Conservation (phyloP, 192 early-diverging fungal species). For the Coemansia brasiliensis region DNA sequence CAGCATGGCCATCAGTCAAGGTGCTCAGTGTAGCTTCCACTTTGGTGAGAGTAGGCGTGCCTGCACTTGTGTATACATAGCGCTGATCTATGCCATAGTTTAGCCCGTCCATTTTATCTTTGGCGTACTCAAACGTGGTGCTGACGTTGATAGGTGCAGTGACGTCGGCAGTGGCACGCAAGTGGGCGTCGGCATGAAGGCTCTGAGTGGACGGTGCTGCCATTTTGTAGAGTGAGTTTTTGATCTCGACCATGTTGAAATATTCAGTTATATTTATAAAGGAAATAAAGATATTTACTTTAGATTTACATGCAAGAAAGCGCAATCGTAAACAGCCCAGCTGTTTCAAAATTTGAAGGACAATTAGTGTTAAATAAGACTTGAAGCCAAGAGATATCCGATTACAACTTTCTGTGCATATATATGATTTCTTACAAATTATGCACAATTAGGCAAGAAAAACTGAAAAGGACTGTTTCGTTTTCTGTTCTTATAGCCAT, state of each 20-base stretch:
- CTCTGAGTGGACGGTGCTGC: conserved; percentile 42
- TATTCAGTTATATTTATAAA: too few relatives aligned
- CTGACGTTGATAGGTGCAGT: conserved; percentile 58
- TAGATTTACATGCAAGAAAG: too few relatives aligned
- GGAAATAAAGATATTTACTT: too few relatives aligned
- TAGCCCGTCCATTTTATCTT: conserved; percentile 19
- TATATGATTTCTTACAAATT: too few relatives aligned
- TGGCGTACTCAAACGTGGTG: conserved; percentile 54
- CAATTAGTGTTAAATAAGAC: too few relatives aligned
- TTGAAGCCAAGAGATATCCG: too few relatives aligned
- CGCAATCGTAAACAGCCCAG: too few relatives aligned
- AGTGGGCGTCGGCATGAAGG: conserved; percentile 57
- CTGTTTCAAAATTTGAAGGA: too few relatives aligned
- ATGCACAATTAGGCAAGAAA: too few relatives aligned
- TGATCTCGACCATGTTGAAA: conserved; percentile 34
- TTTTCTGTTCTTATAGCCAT: too few relatives aligned
- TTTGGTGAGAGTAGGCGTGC: conserved; percentile 47
- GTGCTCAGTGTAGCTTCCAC: conserved; percentile 60
- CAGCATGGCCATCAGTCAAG: conserved; percentile 59
- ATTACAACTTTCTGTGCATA: too few relatives aligned
- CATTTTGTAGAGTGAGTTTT: conserved; percentile 25
- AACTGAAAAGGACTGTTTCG: too few relatives aligned
- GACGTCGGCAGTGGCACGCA: conserved; percentile 54
- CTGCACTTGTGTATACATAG: conserved; percentile 57
- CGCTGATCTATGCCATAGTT: conserved; percentile 43